Conservation (phyloP, 495 filamentous ascomycete species). For the Margaritispora aquatica region DNA sequence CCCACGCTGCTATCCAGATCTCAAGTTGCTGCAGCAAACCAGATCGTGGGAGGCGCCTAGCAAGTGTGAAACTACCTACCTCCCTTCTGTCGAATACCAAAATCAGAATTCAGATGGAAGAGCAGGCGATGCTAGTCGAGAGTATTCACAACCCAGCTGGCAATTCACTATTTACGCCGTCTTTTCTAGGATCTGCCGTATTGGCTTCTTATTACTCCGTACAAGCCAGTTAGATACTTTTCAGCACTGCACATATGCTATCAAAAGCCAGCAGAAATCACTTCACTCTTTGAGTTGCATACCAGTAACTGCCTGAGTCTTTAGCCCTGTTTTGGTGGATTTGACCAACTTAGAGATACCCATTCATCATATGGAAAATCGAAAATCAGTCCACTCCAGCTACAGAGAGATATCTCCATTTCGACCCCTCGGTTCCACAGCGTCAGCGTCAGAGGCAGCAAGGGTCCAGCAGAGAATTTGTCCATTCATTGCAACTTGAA, state of each 20-base stretch:
- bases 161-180: neutral
- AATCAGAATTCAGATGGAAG: neutral
- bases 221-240: too few relatives aligned
- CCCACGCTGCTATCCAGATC: neutral
- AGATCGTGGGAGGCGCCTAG: neutral
- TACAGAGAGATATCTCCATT: slow-evolving; percentile 1
- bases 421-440: slow-evolving; percentile 10
- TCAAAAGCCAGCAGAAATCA: too few relatives aligned
- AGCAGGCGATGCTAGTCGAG: neutral
- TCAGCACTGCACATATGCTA: too few relatives aligned
- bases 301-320: too few relatives aligned
- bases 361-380: too few relatives aligned
- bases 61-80: neutral
- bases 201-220: too few relatives aligned
- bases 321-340: too few relatives aligned
- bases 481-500: slow-evolving; percentile 8
- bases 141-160: neutral
- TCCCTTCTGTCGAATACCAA: too few relatives aligned
- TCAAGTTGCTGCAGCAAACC: neutral
- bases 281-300: too few relatives aligned
- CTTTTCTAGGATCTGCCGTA: neutral
- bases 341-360: too few relatives aligned
- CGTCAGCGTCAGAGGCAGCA: slow-evolving; percentile 4
- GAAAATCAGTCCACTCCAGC: neutral
- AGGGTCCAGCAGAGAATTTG: slow-evolving; percentile 5